Conservation (phyloP, 2,329 filamentous ascomycete genomes). For the Venturia asperata region DNA sequence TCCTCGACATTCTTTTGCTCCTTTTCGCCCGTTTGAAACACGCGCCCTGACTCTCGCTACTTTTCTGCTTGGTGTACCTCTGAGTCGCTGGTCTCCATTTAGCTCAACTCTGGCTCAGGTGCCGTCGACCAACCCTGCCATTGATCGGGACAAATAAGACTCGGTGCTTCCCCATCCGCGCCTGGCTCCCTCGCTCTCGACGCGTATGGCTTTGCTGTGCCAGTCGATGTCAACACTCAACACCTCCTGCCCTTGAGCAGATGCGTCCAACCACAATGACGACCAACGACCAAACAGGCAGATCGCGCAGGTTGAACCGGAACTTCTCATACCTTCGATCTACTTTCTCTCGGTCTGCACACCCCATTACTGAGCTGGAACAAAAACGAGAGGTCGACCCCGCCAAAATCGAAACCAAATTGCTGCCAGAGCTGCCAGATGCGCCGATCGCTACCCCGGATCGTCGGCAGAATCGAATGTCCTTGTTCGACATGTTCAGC, state of each 20-base stretch:
- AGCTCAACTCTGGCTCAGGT: background rate
- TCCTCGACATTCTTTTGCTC: background rate
- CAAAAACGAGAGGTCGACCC: background rate
- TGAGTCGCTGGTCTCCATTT: background rate
- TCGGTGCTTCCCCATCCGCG: background rate
- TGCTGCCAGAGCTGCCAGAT: constrained; percentile 1
- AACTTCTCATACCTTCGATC: constrained; percentile 14
- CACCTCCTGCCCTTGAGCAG: constrained; percentile 13
- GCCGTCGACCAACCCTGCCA: background rate
- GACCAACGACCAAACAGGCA: background rate
- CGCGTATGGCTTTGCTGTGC: background rate
- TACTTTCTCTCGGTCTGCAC: constrained; percentile 5
- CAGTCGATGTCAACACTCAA: background rate
- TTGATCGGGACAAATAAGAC: background rate
- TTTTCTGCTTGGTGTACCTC: background rate
- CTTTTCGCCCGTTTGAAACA: background rate
- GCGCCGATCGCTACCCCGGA: constrained; percentile 22
- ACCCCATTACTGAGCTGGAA: background rate
- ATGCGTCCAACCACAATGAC: constrained; percentile 6
- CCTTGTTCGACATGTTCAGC: constrained; percentile 45
- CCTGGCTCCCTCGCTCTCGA: background rate
- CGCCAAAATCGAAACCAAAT: constrained; percentile 22
- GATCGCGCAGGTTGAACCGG: constrained; percentile 1
- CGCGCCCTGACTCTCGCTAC: background rate
- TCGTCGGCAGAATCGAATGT: constrained; percentile 38